Conservation (phyloP, 1,139 yeast species). For the Petasospora rhodanensis region DNA sequence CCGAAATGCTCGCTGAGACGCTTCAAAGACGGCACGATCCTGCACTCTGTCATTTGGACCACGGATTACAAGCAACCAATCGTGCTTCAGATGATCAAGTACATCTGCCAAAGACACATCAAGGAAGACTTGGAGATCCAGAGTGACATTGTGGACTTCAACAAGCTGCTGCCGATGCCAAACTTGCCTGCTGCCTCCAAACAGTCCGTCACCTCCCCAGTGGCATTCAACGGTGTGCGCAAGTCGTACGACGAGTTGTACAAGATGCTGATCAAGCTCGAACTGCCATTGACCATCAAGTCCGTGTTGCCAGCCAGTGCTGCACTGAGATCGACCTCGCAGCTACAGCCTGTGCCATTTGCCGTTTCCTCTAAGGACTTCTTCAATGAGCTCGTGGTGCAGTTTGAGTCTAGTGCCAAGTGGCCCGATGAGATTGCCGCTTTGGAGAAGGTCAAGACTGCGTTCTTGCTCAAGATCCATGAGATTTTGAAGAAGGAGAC, state of each 20-base stretch:
- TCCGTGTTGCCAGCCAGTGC: constrained; percentile 70
- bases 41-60: constrained; percentile 87
- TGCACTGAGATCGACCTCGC: constrained; percentile 67
- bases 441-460: constrained; percentile 84
- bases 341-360: constrained; percentile 78
- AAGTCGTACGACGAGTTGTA: constrained; percentile 65
- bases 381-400: constrained; percentile 74
- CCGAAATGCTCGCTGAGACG: constrained; percentile 77
- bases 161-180: constrained; percentile 54
- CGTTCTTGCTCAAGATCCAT: constrained; percentile 72
- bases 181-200: constrained; percentile 51
- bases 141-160: constrained; percentile 41
- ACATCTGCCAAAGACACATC: constrained; percentile 60
- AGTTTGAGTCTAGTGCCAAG: constrained; percentile 82
- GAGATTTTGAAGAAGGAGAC: constrained; percentile 51
- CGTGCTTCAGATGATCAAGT: constrained; percentile 60
- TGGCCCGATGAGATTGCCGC: constrained; percentile 95
- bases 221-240: constrained; percentile 52
- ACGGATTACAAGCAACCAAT: constrained; percentile 58
- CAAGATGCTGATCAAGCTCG: constrained; percentile 40
- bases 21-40: constrained; percentile 85
- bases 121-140: constrained; percentile 41
- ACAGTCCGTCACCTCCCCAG: constrained; percentile 47
- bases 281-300: constrained; percentile 70
- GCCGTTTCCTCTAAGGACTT: constrained; percentile 75